These are phyloP conservation scores for Blastobotrys terrestris DNA, from an alignment of 805 yeast genomes.

Conservation along the genomic window DNA sequence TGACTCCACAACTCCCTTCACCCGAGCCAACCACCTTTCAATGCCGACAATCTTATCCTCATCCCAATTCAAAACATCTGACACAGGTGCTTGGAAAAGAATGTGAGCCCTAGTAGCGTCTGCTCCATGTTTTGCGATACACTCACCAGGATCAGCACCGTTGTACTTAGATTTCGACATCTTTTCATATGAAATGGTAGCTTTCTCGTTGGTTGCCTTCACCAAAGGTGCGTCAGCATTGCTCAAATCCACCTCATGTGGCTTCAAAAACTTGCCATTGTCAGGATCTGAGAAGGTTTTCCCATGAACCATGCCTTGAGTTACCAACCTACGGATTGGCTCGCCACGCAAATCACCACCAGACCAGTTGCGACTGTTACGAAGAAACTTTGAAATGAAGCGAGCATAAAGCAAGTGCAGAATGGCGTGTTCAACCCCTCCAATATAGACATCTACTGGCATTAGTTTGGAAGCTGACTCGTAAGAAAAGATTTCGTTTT, in stretches of 20 bases:
- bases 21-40: constrained; percentile 75
- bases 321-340: constrained; percentile 72
- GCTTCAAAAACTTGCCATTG: constrained; percentile 69
- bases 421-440: constrained; percentile 97
- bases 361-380: constrained; percentile 61
- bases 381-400: constrained; percentile 75
- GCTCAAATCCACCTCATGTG: constrained; percentile 56
- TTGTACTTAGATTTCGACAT: constrained; percentile 96
- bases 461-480: constrained; percentile 45
- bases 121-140: constrained; percentile 75
- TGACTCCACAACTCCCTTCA: constrained; percentile 30
- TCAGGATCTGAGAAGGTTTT: constrained; percentile 68
- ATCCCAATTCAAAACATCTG: constrained; percentile 83
- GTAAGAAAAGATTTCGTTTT: constrained; percentile 44
- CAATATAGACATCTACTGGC: constrained; percentile 89
- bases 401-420: constrained; percentile 82
- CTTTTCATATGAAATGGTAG: constrained; percentile 66
- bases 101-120: constrained; percentile 94
- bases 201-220: constrained; percentile 43
- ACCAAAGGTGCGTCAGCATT: constrained; percentile 39
- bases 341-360: constrained; percentile 58
- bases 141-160: constrained; percentile 83
- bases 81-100: constrained; percentile 83
- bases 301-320: constrained; percentile 99
- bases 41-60: constrained; percentile 80